Conservation (phyloP, 768 basidiomycete genomes). For the Austroboletus festivus region DNA sequence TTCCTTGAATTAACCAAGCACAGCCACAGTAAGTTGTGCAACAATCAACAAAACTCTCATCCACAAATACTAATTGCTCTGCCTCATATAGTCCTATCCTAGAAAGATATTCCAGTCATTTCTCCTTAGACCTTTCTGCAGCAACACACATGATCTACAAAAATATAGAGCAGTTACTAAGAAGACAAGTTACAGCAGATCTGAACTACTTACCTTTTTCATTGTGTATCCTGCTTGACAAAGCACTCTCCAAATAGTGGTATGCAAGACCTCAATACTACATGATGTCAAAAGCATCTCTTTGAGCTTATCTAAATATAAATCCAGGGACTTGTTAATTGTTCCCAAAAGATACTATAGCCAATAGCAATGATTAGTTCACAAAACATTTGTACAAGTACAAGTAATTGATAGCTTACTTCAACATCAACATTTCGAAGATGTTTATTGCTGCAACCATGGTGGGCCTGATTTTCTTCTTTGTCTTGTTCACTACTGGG, state of each 20-base stretch:
- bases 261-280: not conserved
- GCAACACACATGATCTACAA: not conserved
- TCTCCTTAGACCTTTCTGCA: not conserved
- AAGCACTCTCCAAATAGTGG: constrained; percentile 1
- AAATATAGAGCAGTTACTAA: too few relatives aligned
- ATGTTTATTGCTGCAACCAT: too few relatives aligned
- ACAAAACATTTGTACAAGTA: not conserved
- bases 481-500: not conserved
- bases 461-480: not conserved
- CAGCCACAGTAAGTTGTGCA: not conserved
- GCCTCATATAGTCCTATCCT: not conserved
- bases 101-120: not conserved
- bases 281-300: not conserved
- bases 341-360: not conserved
- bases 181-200: not conserved
- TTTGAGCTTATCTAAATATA: not conserved
- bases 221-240: not conserved
- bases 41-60: not conserved
- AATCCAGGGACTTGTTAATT: not conserved
- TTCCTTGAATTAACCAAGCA: not conserved
- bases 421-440: not conserved
- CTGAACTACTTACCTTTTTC: not conserved
- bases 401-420: not conserved
- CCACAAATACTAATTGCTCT: not conserved
- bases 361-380: not conserved